Base-by-base conservation (phyloP, 208 protist genomes). In the Spongospora subterranea region DNA sequence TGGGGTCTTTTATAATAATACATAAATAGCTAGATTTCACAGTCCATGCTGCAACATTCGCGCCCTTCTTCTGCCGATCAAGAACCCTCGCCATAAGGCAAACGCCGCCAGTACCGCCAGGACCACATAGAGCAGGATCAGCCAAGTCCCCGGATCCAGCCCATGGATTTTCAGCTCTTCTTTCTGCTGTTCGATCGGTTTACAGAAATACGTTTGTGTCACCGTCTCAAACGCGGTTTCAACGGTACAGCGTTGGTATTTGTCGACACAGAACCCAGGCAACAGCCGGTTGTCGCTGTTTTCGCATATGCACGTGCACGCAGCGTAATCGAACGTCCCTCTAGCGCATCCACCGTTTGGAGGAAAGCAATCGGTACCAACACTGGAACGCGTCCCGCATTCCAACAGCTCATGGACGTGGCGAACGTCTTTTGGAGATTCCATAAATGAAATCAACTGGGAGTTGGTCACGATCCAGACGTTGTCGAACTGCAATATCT, bases 251-350 rank as follows among this genome's bases (percentile, higher is more conserved):
- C 71, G 71, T 35, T 43, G 71, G 71, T 45, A 82, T 20, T 35
- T 45, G n/a, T 82, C 71, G n/a, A 82, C 35, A n/a, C 71, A 82
- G 71, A 82, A 82, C n/a, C 71, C 71, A n/a, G 71, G 71, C 11
- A 45, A 6, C 6, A 20, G 6, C 17, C 35, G 71, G n/a, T 82
- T 82, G n/a, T 82, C 35, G 13, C 35, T 43, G 71, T 82, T 82
- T n/a, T 82, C 71, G 40, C 71, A 82, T 39, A 40, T 43, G n/a
- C 71, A 82, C 17, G n/a, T 82, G 71, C 71, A 82, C 6, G 6
- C 71, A 6, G 6, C n/a, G 71, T 39, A 82, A 82, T 82, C 71
- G 71, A 45, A 82, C 13, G 71, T 82, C 17, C 71, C 71, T 43
- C 71, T 35, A 43, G 71, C 71, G 35, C 71, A 82, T 13, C 71